These are phyloP conservation scores for Sporormia fimetaria DNA, from an alignment of 495 filamentous ascomycete species.

Conservation along the genomic window DNA sequence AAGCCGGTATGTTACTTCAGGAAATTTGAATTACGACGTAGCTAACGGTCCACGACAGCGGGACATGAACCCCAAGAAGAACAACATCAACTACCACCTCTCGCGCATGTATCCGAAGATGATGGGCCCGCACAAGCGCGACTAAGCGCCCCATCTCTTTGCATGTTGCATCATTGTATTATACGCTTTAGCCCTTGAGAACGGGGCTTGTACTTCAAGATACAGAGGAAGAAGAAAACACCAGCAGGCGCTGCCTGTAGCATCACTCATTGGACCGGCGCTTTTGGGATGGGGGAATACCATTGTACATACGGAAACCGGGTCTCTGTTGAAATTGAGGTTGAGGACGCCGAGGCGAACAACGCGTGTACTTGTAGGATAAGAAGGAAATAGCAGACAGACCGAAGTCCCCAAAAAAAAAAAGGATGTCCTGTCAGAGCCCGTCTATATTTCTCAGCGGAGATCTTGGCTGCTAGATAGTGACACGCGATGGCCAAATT, in stretches of 20 bases:
- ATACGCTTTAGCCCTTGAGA: too few relatives aligned
- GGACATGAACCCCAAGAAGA: constrained; percentile 55
- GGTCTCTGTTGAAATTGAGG: too few relatives aligned
- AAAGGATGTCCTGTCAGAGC: too few relatives aligned
- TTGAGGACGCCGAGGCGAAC: too few relatives aligned
- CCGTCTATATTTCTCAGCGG: too few relatives aligned
- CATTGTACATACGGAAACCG: too few relatives aligned
- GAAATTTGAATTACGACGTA: not conserved
- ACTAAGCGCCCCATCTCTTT: constrained; percentile 27
- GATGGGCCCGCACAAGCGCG: constrained; percentile 58
- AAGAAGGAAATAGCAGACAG: too few relatives aligned
- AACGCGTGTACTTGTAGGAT: too few relatives aligned
- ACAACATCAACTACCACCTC: constrained; percentile 92
- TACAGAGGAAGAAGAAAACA: constrained; percentile 5
- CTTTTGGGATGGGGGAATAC: constrained; percentile 6
- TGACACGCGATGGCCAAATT: too few relatives aligned
- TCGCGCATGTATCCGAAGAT: constrained; percentile 76
- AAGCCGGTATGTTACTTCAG: constrained; percentile 44
- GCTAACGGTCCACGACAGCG: constrained; percentile 36
- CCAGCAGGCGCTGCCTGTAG: not conserved
- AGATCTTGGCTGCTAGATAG: too few relatives aligned
- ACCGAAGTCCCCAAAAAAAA: too few relatives aligned
- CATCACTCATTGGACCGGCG: not conserved
- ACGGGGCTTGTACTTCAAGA: too few relatives aligned
- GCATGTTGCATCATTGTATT: constrained; percentile 1